A percentile compares a stretch with the other conserved stretches of the same genome.
These are phyloP conservation scores for Hymenotorrendiella dingleyae DNA, from an alignment of 2,329 filamentous ascomycete genomes.

Conservation along the genomic window DNA sequence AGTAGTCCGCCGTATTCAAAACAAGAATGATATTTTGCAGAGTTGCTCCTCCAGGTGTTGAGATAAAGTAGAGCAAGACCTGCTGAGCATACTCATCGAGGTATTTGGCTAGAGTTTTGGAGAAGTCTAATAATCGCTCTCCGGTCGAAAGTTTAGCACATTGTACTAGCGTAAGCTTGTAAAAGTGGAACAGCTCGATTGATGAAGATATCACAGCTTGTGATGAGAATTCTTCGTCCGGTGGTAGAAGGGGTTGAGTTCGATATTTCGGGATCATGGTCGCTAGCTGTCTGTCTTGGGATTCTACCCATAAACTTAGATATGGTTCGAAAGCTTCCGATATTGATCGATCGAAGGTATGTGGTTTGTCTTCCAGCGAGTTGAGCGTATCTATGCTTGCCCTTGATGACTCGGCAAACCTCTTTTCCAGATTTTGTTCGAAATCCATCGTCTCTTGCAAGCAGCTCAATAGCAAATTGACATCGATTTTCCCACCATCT, in stretches of 20 bases:
- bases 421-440: conserved; percentile 81
- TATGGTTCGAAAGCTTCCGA: conserved; percentile 98
- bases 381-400: conserved; percentile 86
- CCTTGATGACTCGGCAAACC: conserved; percentile 63
- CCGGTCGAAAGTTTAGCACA: conserved; percentile 94
- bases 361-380: conserved; percentile 68
- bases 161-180: conserved; percentile 85
- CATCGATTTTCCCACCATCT: conserved; percentile 76
- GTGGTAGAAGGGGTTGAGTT: conserved; percentile 68
- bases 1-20: conserved; percentile 95
- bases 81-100: conserved; percentile 94
- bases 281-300: conserved; percentile 84
- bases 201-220: conserved; percentile 89
- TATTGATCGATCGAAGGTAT: conserved; percentile 82
- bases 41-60: conserved; percentile 42
- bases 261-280: conserved; percentile 83
- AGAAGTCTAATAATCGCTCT: conserved; percentile 77
- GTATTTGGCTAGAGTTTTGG: conserved; percentile 83
- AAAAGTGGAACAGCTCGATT: conserved; percentile 96
- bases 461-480: conserved; percentile 81
- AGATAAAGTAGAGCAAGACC: conserved; percentile 69
- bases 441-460: conserved; percentile 96
- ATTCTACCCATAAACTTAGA: conserved; percentile 93
- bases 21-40: conserved; percentile 79
- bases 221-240: conserved; percentile 86